Percentiles rank a stretch among this genome's conserved stretches.
phyloP scores from a whole-genome alignment of 768 basidiomycete genomes.

The Phlebiopsis flavidoalba region DNA sequence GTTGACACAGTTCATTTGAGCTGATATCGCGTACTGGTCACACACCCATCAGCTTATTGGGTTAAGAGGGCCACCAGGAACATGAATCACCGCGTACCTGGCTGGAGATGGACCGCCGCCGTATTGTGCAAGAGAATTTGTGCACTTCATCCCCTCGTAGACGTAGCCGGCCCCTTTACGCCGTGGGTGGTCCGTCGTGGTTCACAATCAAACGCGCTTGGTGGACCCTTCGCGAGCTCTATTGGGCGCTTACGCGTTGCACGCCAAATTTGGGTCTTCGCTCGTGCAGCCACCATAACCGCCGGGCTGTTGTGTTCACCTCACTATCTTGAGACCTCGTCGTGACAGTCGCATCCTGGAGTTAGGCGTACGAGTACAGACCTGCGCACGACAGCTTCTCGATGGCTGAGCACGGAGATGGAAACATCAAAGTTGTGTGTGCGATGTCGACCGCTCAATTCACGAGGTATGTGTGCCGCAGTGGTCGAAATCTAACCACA shows the following conservation, averaged over 20 bases:
- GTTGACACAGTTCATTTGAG: no score
- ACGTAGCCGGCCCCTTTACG: no score
- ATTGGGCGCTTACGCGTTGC: conserved; percentile 7
- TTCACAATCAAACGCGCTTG: not conserved
- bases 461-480: conserved; percentile 64
- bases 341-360: not conserved
- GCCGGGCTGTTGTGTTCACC: not conserved
- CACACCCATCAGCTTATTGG: no score
- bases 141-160: no score
- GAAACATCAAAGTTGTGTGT: conserved; percentile 91
- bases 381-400: conserved; percentile 4
- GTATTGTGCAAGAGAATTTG: no score
- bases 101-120: no score
- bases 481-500: not conserved
- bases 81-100: no score
- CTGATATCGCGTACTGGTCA: no score
- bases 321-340: not conserved
- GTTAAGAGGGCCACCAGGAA: no score
- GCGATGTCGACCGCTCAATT: conserved; percentile 95
- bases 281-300: conserved; percentile 9
- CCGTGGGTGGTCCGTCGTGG: no score
- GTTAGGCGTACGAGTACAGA: not conserved
- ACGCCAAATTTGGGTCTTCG: conserved; percentile 4
- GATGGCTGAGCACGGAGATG: conserved; percentile 77
- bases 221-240: not conserved